phyloP scores from a whole-genome alignment of 345 rosid species.

The Pelargonium nanum region DNA sequence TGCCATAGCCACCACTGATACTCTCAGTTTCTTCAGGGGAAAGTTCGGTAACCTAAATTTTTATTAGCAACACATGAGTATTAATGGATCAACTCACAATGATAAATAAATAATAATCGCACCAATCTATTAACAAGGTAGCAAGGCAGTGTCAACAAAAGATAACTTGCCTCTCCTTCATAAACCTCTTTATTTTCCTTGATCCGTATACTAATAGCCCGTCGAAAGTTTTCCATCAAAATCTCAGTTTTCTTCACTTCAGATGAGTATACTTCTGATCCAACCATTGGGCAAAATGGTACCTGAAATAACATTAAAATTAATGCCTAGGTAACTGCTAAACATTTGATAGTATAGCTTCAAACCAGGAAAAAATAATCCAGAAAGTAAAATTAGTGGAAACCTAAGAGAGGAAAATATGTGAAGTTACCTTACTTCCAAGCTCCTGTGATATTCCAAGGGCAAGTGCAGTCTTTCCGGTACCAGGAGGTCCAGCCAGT shows the following conservation, averaged over 20 bases:
- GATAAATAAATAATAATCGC: slow-evolving; percentile 2
- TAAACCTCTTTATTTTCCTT: slow-evolving; percentile 97
- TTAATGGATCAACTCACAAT: slow-evolving; percentile 2
- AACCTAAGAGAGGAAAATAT: not conserved
- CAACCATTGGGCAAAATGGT: slow-evolving; percentile 99
- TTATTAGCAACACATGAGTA: slow-evolving; percentile 13
- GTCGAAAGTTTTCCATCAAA: slow-evolving; percentile 92
- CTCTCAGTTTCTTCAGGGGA: slow-evolving; percentile 97
- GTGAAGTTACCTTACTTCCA: slow-evolving; percentile 68
- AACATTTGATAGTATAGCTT: too few relatives aligned
- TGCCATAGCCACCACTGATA: slow-evolving; percentile 87
- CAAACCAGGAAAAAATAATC: too few relatives aligned
- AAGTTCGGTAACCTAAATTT: slow-evolving; percentile 82
- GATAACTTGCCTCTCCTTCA: slow-evolving; percentile 82
- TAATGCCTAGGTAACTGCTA: not conserved
- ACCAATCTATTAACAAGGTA: not conserved
- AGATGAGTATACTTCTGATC: slow-evolving; percentile 95
- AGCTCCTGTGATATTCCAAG: slow-evolving; percentile 92
- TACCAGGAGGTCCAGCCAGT: slow-evolving; percentile 96
- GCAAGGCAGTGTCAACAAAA: not conserved
- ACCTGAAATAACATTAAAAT: slow-evolving; percentile 45
- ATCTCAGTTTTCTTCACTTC: slow-evolving; percentile 99
- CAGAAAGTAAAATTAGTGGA: too few relatives aligned
- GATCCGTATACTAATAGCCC: slow-evolving; percentile 90
- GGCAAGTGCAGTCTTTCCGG: slow-evolving; percentile 96